Percentiles rank a stretch among this genome's conserved stretches.
phyloP scores from a whole-genome alignment of 2,329 filamentous ascomycete species.

The Ceratocystis huliohia region DNA sequence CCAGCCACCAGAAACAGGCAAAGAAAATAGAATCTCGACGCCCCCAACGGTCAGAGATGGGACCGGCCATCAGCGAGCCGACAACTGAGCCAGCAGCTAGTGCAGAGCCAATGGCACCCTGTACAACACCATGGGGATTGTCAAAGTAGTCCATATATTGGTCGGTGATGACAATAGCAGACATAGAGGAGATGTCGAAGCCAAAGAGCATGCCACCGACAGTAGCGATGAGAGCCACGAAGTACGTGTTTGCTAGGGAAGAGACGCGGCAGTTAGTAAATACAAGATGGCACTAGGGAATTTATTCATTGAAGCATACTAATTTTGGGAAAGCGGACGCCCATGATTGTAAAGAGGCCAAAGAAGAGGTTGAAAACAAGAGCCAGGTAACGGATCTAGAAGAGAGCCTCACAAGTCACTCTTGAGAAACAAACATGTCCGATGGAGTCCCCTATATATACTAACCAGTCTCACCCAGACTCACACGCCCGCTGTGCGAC shows the following conservation, averaged over 20 bases:
- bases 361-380: not conserved
- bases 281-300: not conserved
- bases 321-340: slow-evolving; percentile 19
- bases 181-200: slow-evolving; percentile 48
- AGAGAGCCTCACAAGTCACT: not conserved
- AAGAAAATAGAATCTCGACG: slow-evolving; percentile 28
- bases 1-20: slow-evolving; percentile 23
- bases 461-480: not conserved
- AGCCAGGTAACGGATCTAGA: not conserved
- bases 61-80: slow-evolving; percentile 37
- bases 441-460: not conserved
- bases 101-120: slow-evolving; percentile 41
- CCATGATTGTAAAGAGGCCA: slow-evolving; percentile 7
- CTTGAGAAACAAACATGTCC: not conserved
- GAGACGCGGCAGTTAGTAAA: not conserved
- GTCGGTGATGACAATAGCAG: slow-evolving; percentile 40
- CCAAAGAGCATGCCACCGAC: slow-evolving; percentile 37
- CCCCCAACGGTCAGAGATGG: slow-evolving; percentile 37
- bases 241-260: slow-evolving; percentile 27
- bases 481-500: not conserved
- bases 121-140: slow-evolving; percentile 33
- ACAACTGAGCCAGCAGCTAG: slow-evolving; percentile 41
- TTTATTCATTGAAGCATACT: not conserved
- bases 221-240: slow-evolving; percentile 30
- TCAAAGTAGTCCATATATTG: slow-evolving; percentile 42